Evolutionary conservation across 805 yeast genomes (phyloP), one percentile per base, ranked within the genome.

Genomic region (Pichia californica): DNA sequence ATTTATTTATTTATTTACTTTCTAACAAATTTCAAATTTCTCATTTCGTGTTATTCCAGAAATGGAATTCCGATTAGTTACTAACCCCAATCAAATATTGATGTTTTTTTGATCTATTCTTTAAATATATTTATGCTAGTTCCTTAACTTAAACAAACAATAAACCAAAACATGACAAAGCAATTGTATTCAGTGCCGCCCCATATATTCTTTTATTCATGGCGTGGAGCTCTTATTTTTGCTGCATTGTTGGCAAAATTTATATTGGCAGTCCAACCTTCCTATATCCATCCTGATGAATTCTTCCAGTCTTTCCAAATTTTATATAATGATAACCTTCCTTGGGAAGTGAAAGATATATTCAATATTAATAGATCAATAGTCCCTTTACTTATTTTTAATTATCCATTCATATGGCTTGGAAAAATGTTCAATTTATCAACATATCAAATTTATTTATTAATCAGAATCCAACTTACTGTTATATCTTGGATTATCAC

Each of bases 261-360:
- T 19, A 64, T 74, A 21, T 66, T 87, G 36, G 79, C 84, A 0
- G 58, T 84, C 2, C 77, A 83, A 43, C 73, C 83, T 26, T 86
- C 96, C 0, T 93, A 94, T 58, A 80, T 93, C 38, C 99, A 94
- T 53, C 99, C 99, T 0, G 99, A 93, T 68, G 99, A 93, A 65
- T 96, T 89, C 60, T 86, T 87, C 59, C 99, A 94, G 60, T 76
- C 81, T n/a, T 74, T 94, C 38, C 94, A 88, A 59, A 82, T 83
- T 0, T 56, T 91, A 20, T 70, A 80, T 11, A 58, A 61, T 68
- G 63, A 58, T 64, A 66, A 69, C 13, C 54, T 72, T 1, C 89
- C 97, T 0, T 91, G 99, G 99, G 99, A 91, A 59, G 93, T 86
- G 62, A 53, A 63, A 5, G 67, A 61, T 2, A 53, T 49, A 2